phyloP scores from a whole-genome alignment of 257 asterid species.

The Marsdenia floribunda region DNA sequence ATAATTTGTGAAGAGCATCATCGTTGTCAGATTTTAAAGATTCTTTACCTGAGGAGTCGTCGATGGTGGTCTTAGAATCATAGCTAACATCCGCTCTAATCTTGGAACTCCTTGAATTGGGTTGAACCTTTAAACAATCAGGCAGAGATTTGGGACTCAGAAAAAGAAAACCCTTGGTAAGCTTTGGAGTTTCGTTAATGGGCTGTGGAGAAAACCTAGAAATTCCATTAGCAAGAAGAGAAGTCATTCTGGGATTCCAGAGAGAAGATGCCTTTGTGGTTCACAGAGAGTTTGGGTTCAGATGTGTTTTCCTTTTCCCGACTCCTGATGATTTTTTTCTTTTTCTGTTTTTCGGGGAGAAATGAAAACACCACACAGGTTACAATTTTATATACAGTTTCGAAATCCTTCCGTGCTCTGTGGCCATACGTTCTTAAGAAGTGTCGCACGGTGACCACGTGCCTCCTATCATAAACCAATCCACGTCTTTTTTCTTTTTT shows the following conservation, averaged over 20 bases:
- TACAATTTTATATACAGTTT: neutral
- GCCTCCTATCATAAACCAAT: constrained; percentile 14
- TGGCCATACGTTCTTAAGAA: constrained; percentile 19
- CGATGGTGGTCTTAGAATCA: constrained; percentile 46
- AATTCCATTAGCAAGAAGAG: constrained; percentile 67
- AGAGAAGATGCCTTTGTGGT: neutral
- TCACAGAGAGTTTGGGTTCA: neutral
- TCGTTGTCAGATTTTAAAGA: constrained; percentile 37
- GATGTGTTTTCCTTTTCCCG: neutral
- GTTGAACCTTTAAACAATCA: constrained; percentile 17
- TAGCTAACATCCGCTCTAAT: constrained; percentile 72
- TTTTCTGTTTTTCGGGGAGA: neutral
- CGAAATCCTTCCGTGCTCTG: constrained; percentile 12
- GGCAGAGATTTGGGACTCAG: constrained; percentile 25
- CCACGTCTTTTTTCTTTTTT: neutral
- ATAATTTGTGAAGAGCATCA: constrained; percentile 63
- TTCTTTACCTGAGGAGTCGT: constrained; percentile 52
- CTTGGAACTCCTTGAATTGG: constrained; percentile 42
- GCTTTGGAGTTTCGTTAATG: constrained; percentile 27
- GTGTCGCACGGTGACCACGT: constrained; percentile 49
- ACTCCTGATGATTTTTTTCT: neutral
- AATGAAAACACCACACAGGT: too few relatives aligned
- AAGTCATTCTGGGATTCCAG: constrained; percentile 44
- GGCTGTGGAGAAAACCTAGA: constrained; percentile 47
- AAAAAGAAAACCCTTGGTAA: constrained; percentile 27